Base-by-base conservation (phyloP, 2,329 filamentous ascomycete species). In the Aspergillus pseudoterreus region DNA sequence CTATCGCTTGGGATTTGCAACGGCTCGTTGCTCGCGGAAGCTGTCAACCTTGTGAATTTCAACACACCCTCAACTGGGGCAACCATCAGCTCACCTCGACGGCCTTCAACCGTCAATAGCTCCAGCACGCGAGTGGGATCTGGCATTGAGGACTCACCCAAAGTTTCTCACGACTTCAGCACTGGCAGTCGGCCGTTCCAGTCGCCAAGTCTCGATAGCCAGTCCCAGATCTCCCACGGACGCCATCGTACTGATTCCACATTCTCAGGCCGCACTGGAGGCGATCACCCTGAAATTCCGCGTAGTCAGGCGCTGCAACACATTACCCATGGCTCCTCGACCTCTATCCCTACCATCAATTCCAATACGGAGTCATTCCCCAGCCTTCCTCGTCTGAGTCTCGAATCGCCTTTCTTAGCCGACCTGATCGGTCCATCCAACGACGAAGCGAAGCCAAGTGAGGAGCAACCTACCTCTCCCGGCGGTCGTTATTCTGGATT, bases 1-100 rank as follows among this genome's bases (percentile, higher is more conserved):
- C 78, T 83, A 57, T 82, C 81, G 44, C 80, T 96, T 43, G 83
- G 84, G 15, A 88, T 96, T 50, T 82, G 92, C 70, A 95, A 95
- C 64, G 88, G 88, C 15, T 77, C 78, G 5, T 61, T 84, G 68
- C 66, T 87, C 71, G 68, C 83, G 61, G 76, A 85, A 66, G 69
- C 82, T 66, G 68, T 80, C 71, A 63, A 86, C 74, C 19, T 82
- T 77, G 61, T 86, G 72, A 71, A 87, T 74, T 80, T 83, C 68
- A 75, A 79, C 36, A 83, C 84, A 2, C 74, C 81, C 4, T 66
- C 71, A 6, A 68, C 61, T 47, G 66, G 66, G 41, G 61, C 70
- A 11, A 68, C 68, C 15, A 62, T 71, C 9, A 65, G 63, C 47
- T 75, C 75, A 0, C 63, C 75, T 50, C 70, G 77, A 66, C 64